Conservation (phyloP, 2,329 filamentous ascomycete genomes). For the Sclerotinia nivalis region DNA sequence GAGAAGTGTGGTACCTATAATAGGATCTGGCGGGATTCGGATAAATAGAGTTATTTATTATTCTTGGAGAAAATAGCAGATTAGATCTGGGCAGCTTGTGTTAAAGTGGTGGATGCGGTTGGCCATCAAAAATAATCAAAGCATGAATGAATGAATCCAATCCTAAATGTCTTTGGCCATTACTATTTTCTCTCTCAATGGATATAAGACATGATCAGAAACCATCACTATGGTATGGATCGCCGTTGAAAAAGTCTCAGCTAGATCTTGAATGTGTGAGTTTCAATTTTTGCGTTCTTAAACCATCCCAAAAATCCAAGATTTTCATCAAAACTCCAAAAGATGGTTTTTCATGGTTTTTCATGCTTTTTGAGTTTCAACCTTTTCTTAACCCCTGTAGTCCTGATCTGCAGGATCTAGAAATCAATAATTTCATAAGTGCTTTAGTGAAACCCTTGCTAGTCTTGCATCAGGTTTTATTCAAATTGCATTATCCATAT, state of each 20-base stretch:
- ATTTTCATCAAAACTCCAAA: not conserved
- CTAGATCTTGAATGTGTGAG: not conserved
- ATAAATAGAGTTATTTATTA: not conserved
- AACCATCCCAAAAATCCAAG: not conserved
- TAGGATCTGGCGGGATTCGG: constrained; percentile 4
- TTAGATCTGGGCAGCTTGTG: constrained; percentile 12
- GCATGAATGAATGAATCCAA: constrained; percentile 21
- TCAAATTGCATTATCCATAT: constrained; percentile 17
- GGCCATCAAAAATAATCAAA: not conserved
- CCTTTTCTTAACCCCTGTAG: constrained; percentile 4
- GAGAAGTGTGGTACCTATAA: not conserved
- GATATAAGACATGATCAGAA: constrained; percentile 12
- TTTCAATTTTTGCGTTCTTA: not conserved
- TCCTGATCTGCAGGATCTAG: constrained; percentile 31
- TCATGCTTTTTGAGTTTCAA: constrained; percentile 12
- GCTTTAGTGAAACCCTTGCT: constrained; percentile 12
- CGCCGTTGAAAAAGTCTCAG: constrained; percentile 13
- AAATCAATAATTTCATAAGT: constrained; percentile 33
- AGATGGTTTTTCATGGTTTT: not conserved
- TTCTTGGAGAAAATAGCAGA: not conserved
- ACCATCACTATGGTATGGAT: not conserved
- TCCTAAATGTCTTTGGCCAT: constrained; percentile 20
- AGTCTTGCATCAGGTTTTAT: constrained; percentile 23
- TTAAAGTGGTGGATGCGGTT: constrained; percentile 2
- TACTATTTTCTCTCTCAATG: not conserved